Evolutionary conservation across 164 flowering plant species (phyloP), one percentile per base, ranked within the genome.

Genomic region (Warburgia ugandensis): DNA sequence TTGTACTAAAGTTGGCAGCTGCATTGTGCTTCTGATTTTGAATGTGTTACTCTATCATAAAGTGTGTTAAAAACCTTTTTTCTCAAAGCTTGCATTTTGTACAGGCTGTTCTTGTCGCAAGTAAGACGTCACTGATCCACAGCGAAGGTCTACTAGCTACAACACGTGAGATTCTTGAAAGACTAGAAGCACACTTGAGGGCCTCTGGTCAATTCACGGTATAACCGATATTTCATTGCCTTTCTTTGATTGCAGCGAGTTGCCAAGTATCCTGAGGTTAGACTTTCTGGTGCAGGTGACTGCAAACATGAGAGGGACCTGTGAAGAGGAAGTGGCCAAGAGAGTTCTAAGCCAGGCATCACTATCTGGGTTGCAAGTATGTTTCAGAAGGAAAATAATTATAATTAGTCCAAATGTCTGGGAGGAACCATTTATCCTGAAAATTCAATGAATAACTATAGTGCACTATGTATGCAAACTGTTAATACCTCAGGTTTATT

Each of bases 291-390:
- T 45, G 25, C 73, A 92, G 98, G 98, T 92, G 40, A 67, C 71
- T 59, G 95, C 97, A 48, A 86, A 88, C 68, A 92, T 88, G 96
- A 77, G 95, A 60, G 98, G 98, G 48, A 74, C 67, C 59, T 80
- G 84, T 74, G 81, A 80, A 30, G 89, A 88, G 61, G 96, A 85
- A 71, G 96, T 92, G 49, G 94, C 98, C 25, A 79, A 75, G 58
- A 66, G 85, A 51, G 66, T 90, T 42, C 58, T 88, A 51, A 76
- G 80, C 56, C 91, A 88, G 59, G 55, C 95, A 38, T 85, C 91
- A 2, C 66, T 86, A 51, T 65, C 89, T 41, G 99, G 99, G 25
- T 70, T 92, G 74, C 94, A 92, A 96, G 99, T 88, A 28, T 40
- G 58, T 39, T 5, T 33, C 25, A 28, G 5, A 28, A n/a, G n/a